Base-by-base conservation (phyloP, 106 monocot genomes). In the Dendrobium chrysotoxum region DNA sequence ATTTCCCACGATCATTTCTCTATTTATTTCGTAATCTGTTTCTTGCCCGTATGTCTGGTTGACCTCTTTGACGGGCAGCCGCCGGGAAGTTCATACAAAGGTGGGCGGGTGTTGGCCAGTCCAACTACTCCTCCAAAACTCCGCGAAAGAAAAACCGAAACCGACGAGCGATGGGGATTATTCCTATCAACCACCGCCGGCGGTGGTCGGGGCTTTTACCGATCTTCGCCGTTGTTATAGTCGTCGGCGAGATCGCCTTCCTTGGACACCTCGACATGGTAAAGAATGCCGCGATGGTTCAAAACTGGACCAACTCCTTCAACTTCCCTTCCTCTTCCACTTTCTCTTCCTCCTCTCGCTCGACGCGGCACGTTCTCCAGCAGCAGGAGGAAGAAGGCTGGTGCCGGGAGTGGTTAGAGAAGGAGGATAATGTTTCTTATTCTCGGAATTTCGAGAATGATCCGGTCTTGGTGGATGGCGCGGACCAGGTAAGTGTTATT, bases 401-500 rank as follows among this genome's bases (percentile, higher is more conserved):
- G 16, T 95, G 93, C 72, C 80, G 82, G 81, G 79, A 91, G 40
- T 91, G 89, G 91, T 65, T 99, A 80, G 95, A 95, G 89, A 88
- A 47, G 77, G 88, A 85, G 83, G 98, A 99, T 67, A 65, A 72
- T 3, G 86, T 95, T 4, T n/a, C 77, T 0, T 88, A 99, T 82
- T 45, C 84, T 11, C 81, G 98, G 68, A 90, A 99, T 83, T 99
- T 99, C 81, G 23, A 55, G 3, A 88, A 84, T 72, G 88, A 99
- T 17, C 98, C 95, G 0, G 85, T 99, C 65, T 26, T 91, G 35
- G 87, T 99, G 17, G 53, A 81, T 16, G 95, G 89, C 5, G 23
- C 28, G 20, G 82, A 88, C 7, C 68, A 93, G 81, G 86, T 81
- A 76, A 77, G 77, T 40, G 20, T 47, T 47, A 9, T 50, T 3